These are phyloP conservation scores for Candida germanica DNA, from an alignment of 805 yeast genomes.

Conservation along the genomic window DNA sequence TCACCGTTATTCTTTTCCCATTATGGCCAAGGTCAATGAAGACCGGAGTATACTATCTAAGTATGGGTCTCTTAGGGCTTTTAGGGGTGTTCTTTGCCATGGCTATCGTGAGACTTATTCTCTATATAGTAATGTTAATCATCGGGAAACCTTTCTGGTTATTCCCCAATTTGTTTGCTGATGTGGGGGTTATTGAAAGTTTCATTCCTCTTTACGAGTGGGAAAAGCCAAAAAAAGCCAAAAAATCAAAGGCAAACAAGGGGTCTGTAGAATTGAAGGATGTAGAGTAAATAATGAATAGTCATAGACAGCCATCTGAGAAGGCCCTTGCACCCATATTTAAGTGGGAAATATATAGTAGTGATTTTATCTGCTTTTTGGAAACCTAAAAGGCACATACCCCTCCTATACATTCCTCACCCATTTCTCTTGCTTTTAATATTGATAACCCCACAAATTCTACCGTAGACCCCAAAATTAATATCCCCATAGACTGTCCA, in stretches of 20 bases:
- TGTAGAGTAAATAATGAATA: constrained; percentile 21
- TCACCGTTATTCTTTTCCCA: constrained; percentile 76
- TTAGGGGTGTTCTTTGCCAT: constrained; percentile 71
- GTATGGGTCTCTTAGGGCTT: constrained; percentile 71
- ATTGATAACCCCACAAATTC: too few species aligned
- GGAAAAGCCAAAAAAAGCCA: constrained; percentile 49
- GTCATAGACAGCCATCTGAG: too few species aligned
- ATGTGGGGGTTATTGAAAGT: constrained; percentile 90
- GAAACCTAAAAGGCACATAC: too few species aligned
- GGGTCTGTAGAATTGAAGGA: constrained; percentile 41
- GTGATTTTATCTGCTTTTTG: too few species aligned
- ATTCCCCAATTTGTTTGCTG: constrained; percentile 93
- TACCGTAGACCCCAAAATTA: too few species aligned
- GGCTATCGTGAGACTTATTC: constrained; percentile 74
- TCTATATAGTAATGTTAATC: constrained; percentile 58
- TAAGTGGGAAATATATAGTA: too few species aligned
- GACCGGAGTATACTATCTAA: constrained; percentile 84
- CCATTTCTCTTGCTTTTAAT: too few species aligned
- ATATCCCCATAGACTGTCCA: too few species aligned
- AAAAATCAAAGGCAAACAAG: constrained; percentile 20
- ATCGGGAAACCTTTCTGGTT: constrained; percentile 85
- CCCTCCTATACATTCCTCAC: too few species aligned
- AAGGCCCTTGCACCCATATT: too few species aligned
- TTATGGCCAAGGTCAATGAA: constrained; percentile 93
- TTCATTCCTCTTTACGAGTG: constrained; percentile 87